Percentiles rank a stretch among this genome's conserved stretches.
These are phyloP conservation scores for Sarocladium kiliense DNA, from an alignment of 2,329 filamentous ascomycete species.

Conservation along the genomic window DNA sequence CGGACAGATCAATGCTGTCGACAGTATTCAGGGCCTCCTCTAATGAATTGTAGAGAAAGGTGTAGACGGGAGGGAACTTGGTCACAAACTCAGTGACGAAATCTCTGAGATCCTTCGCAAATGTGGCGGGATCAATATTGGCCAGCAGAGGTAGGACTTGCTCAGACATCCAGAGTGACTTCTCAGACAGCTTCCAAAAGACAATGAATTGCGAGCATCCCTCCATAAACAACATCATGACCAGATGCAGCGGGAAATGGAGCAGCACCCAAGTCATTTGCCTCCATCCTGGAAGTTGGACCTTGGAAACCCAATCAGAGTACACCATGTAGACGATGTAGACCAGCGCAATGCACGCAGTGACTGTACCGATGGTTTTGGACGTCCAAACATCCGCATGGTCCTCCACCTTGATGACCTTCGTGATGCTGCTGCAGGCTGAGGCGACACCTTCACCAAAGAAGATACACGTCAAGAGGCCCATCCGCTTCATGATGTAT, in stretches of 20 bases:
- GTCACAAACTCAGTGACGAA: constrained; percentile 18
- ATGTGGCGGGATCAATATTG: background rate
- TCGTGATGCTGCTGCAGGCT: constrained; percentile 1
- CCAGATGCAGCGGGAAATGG: constrained; percentile 60
- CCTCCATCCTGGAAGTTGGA: constrained; percentile 49
- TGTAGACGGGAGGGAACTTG: constrained; percentile 22
- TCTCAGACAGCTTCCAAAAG: constrained; percentile 35
- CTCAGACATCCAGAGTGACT: background rate
- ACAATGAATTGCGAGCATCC: constrained; percentile 53
- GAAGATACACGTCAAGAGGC: constrained; percentile 59
- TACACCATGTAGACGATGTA: constrained; percentile 43
- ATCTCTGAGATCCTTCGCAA: background rate
- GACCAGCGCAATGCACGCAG: constrained; percentile 32
- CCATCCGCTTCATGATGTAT: constrained; percentile 59
- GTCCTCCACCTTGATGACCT: background rate
- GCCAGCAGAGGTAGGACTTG: background rate
- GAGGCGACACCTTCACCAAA: constrained; percentile 62
- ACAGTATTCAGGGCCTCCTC: constrained; percentile 12
- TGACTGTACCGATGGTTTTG: constrained; percentile 34
- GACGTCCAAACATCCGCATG: constrained; percentile 19
- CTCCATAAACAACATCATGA: constrained; percentile 59
- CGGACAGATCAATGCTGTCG: constrained; percentile 14
- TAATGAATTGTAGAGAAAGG: background rate
- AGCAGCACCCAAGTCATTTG: constrained; percentile 54
- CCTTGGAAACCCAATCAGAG: constrained; percentile 61